phyloP scores from a whole-genome alignment of 2,329 filamentous ascomycete species.

The Hirsutella rhossiliensis region DNA sequence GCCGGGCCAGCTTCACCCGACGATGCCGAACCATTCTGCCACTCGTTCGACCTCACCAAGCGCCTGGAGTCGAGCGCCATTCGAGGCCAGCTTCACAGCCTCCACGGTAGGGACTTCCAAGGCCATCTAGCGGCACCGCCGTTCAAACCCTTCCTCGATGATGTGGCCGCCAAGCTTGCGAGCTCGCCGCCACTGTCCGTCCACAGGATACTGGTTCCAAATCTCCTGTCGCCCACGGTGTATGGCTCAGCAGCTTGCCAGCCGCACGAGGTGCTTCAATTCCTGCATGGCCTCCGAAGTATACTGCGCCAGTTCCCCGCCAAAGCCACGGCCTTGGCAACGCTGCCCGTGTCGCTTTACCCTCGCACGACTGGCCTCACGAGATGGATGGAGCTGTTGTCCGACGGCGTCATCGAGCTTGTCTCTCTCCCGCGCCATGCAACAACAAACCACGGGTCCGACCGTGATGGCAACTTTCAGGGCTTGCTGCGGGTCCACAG shows the following conservation, averaged over 20 bases:
- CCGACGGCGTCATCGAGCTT: constrained; percentile 78
- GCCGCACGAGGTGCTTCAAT: constrained; percentile 66
- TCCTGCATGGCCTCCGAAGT: constrained; percentile 66
- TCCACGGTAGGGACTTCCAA: constrained; percentile 30
- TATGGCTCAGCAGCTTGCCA: constrained; percentile 59
- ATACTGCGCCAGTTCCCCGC: constrained; percentile 57
- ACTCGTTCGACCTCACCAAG: constrained; percentile 61
- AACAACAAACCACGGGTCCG: constrained; percentile 35
- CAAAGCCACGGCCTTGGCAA: constrained; percentile 60
- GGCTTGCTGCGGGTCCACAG: constrained; percentile 77
- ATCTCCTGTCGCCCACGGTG: constrained; percentile 71
- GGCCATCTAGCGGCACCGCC: constrained; percentile 11
- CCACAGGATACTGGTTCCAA: constrained; percentile 78
- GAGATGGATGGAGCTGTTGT: constrained; percentile 75
- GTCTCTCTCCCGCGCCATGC: constrained; percentile 51
- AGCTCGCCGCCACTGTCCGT: constrained; percentile 47
- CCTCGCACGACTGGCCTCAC: constrained; percentile 64
- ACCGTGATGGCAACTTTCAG: constrained; percentile 63
- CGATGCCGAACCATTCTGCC: constrained; percentile 43
- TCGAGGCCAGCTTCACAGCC: constrained; percentile 37
- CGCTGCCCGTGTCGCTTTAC: constrained; percentile 69
- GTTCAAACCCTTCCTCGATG: constrained; percentile 52
- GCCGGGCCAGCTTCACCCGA: background rate
- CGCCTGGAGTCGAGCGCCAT: constrained; percentile 39
- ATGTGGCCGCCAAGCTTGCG: constrained; percentile 42